phyloP scores from a whole-genome alignment of 1,284 basidiomycete genomes.

The Pseudozyma sp. region DNA sequence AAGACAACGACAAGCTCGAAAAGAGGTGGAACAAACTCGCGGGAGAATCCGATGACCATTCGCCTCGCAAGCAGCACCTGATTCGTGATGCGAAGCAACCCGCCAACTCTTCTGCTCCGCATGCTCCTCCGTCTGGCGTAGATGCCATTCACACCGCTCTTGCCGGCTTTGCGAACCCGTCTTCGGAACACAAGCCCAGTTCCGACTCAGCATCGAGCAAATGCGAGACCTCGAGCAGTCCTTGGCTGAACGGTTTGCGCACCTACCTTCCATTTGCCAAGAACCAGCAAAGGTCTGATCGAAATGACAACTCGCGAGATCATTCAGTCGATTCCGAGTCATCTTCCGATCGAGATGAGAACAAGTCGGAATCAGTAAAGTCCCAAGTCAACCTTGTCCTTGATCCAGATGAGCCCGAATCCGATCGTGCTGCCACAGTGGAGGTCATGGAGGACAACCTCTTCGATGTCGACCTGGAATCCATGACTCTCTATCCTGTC shows the following conservation, averaged over 20 bases:
- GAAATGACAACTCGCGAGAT: not conserved
- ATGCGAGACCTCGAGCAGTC: not conserved
- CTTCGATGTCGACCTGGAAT: slow-evolving; percentile 64
- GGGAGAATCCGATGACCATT: slow-evolving; percentile 22
- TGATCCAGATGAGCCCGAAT: slow-evolving; percentile 62
- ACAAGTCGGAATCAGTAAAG: slow-evolving; percentile 21
- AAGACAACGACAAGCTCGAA: slow-evolving; percentile 59
- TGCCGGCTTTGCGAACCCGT: slow-evolving; percentile 11
- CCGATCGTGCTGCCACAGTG: slow-evolving; percentile 46
- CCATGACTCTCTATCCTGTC: slow-evolving; percentile 67
- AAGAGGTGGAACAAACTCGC: slow-evolving; percentile 47
- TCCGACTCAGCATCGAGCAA: not conserved
- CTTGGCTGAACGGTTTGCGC: slow-evolving; percentile 17
- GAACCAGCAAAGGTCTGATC: not conserved
- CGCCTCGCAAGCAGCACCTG: slow-evolving; percentile 1
- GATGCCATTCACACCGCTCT: slow-evolving; percentile 42
- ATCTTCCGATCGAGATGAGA: slow-evolving; percentile 2
- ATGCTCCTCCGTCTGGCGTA: slow-evolving; percentile 47
- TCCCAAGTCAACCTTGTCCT: slow-evolving; percentile 51
- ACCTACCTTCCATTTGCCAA: slow-evolving; percentile 15
- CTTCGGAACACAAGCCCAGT: slow-evolving; percentile 5
- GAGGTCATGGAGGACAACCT: slow-evolving; percentile 65
- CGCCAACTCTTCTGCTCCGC: slow-evolving; percentile 1
- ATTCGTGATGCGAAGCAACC: slow-evolving; percentile 7
- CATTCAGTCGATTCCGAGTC: slow-evolving; percentile 15